These are phyloP conservation scores for Ascochyta fabae DNA, from an alignment of 2,329 filamentous ascomycete species.

Conservation along the genomic window DNA sequence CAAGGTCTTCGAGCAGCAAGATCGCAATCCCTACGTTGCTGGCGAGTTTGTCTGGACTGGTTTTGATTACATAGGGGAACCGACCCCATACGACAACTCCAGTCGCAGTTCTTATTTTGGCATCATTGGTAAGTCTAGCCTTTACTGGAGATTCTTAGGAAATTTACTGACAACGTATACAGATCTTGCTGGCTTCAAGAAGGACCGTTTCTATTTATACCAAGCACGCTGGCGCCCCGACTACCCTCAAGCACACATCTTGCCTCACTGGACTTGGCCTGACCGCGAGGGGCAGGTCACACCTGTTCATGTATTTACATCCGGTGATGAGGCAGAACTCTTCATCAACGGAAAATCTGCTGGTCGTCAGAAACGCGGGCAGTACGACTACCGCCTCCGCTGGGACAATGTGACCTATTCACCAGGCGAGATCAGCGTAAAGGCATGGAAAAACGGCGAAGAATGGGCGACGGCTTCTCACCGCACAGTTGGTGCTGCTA, in stretches of 20 bases:
- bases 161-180: background rate
- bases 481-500: constrained; percentile 52
- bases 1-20: constrained; percentile 60
- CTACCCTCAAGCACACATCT: constrained; percentile 57
- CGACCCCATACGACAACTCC: constrained; percentile 56
- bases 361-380: constrained; percentile 48
- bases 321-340: constrained; percentile 61
- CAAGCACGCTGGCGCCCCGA: constrained; percentile 61
- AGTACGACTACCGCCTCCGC: constrained; percentile 57
- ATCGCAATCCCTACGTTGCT: constrained; percentile 57
- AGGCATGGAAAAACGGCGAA: constrained; percentile 56
- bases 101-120: constrained; percentile 61
- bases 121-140: constrained; percentile 49
- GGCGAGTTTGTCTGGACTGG: constrained; percentile 63
- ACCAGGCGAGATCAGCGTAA: constrained; percentile 57
- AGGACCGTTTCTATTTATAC: constrained; percentile 63
- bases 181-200: constrained; percentile 63
- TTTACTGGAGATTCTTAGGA: no score
- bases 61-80: constrained; percentile 60
- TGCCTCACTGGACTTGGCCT: constrained; percentile 65
- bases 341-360: constrained; percentile 60
- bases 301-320: constrained; percentile 62
- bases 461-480: constrained; percentile 55
- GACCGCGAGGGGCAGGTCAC: constrained; percentile 56
- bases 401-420: constrained; percentile 61